phyloP scores from a whole-genome alignment of 495 filamentous ascomycete species.

The Hypoxylon crocopeplum region DNA sequence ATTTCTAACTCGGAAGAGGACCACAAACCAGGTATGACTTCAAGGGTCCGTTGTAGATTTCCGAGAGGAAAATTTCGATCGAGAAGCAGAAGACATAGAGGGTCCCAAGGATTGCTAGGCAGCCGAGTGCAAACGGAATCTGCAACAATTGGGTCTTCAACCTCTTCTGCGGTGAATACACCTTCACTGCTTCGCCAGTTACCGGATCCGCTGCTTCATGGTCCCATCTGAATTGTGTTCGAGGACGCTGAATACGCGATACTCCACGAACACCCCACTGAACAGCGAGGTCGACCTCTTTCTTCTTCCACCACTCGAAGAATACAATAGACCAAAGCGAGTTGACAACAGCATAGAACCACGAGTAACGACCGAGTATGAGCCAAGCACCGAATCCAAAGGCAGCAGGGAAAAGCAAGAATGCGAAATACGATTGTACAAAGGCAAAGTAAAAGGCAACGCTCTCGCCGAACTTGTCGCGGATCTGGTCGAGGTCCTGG shows the following conservation, averaged over 20 bases:
- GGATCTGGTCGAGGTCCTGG: conserved; percentile 81
- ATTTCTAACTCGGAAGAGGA: neutral
- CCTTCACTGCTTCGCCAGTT: conserved; percentile 80
- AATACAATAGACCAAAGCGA: conserved; percentile 89
- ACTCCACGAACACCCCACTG: conserved; percentile 93
- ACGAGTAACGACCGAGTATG: conserved; percentile 82
- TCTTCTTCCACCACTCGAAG: conserved; percentile 95
- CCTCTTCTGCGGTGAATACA: conserved; percentile 81
- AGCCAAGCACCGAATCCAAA: conserved; percentile 85
- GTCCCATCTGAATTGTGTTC: conserved; percentile 81
- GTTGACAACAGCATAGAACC: conserved; percentile 81
- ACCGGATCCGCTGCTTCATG: conserved; percentile 76
- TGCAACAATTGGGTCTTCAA: conserved; percentile 81
- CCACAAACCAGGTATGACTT: conserved; percentile 78
- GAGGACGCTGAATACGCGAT: conserved; percentile 76
- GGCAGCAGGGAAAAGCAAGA: conserved; percentile 81
- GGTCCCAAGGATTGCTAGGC: conserved; percentile 71
- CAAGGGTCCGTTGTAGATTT: conserved; percentile 90
- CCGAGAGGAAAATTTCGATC: conserved; percentile 95
- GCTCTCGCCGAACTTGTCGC: conserved; percentile 90
- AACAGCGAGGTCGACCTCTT: conserved; percentile 88
- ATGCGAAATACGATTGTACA: conserved; percentile 88
- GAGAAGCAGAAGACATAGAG: conserved; percentile 88
- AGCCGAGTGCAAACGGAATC: conserved; percentile 83
- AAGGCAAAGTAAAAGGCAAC: conserved; percentile 98